phyloP scores from a whole-genome alignment of 352 stramenopile species.

The Globisporangium radiosum region DNA sequence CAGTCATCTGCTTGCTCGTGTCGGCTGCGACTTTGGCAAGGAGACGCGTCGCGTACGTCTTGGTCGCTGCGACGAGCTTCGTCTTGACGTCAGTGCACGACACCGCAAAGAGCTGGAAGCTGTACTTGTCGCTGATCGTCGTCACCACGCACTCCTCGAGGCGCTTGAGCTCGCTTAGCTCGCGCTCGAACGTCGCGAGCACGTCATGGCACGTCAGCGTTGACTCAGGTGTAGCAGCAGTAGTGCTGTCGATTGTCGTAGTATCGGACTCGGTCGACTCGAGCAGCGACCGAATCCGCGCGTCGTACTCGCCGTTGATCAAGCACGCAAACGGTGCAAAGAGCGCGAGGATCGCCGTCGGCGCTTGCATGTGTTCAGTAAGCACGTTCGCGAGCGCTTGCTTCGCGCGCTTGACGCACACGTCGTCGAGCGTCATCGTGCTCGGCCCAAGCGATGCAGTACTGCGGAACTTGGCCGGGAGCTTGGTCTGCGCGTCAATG shows the following conservation, averaged over 20 bases:
- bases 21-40: conserved; percentile 80
- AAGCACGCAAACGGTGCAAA: conserved; percentile 77
- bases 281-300: conserved; percentile 47
- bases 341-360: conserved; percentile 51
- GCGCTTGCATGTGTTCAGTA: conserved; percentile 58
- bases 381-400: conserved; percentile 45
- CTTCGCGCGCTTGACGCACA: conserved; percentile 72
- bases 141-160: conserved; percentile 39
- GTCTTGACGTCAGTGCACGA: conserved; percentile 86
- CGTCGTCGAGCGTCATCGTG: conserved; percentile 73
- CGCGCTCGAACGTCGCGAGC: conserved; percentile 35
- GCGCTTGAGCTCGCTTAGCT: conserved; percentile 46
- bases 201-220: conserved; percentile 30
- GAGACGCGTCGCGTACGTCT: conserved; percentile 59
- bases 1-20: conserved; percentile 82
- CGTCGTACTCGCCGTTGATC: conserved; percentile 75
- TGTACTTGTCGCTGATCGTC: conserved; percentile 80
- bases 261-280: conserved; percentile 15
- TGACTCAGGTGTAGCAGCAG: neutral
- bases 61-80: conserved; percentile 68
- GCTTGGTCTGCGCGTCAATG: conserved; percentile 77
- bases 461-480: conserved; percentile 56
- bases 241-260: neutral
- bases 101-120: conserved; percentile 87
- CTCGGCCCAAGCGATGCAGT: conserved; percentile 70